phyloP scores from a whole-genome alignment of 2,329 filamentous ascomycete species.

The Arthrobotrys sinensis region DNA sequence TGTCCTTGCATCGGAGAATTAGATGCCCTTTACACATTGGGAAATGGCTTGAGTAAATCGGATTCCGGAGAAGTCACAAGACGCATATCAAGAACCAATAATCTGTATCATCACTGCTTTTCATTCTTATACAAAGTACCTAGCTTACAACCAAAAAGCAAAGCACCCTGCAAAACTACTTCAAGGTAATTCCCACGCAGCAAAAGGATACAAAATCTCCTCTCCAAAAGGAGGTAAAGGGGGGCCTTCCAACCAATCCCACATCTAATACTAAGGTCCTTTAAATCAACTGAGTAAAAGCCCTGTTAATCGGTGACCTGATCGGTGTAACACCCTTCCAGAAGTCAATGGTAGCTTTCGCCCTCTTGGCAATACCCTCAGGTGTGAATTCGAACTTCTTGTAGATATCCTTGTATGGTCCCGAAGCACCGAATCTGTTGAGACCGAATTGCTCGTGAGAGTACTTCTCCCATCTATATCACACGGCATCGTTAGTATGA shows the following conservation, averaged over 20 bases:
- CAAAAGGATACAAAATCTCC: constrained; percentile 7
- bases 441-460: constrained; percentile 99
- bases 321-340: constrained; percentile 94
- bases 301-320: constrained; percentile 95
- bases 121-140: constrained; percentile 23
- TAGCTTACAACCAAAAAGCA: constrained; percentile 25
- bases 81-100: background rate
- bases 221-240: background rate
- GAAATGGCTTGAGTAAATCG: too few species aligned
- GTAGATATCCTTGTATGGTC: constrained; percentile 98
- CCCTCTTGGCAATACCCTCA: constrained; percentile 96
- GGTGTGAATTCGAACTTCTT: constrained; percentile 99
- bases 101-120: constrained; percentile 17
- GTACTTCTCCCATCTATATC: constrained; percentile 90
- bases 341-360: constrained; percentile 91
- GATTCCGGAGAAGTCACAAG: too few species aligned
- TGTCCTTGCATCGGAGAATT: too few species aligned
- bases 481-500: constrained; percentile 4
- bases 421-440: constrained; percentile 98
- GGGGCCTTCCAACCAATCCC: background rate
- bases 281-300: constrained; percentile 97
- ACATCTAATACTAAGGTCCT: background rate
- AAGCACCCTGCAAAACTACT: background rate
- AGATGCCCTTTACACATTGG: too few species aligned
- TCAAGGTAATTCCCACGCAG: constrained; percentile 13